These are phyloP conservation scores for Straminergon stramineum DNA, from an alignment of 225 moss, liverwort and hornwort genomes.

Conservation along the genomic window DNA sequence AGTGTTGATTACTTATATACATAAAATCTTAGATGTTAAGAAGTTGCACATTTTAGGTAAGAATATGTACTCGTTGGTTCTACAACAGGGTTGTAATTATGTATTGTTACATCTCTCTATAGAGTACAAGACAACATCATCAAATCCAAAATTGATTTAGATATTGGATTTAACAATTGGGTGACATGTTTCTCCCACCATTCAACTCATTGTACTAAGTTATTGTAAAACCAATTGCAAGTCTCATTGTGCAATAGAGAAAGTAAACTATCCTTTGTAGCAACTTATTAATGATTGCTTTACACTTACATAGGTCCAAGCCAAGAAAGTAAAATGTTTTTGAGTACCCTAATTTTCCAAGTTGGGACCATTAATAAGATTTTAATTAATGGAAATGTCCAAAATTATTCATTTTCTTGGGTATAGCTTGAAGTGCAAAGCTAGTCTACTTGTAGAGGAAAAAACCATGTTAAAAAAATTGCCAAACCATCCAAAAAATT, in stretches of 20 bases:
- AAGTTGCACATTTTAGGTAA: neutral
- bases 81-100: neutral
- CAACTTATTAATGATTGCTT: neutral
- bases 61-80: neutral
- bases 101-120: neutral
- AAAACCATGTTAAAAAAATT: neutral
- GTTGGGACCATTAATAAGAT: neutral
- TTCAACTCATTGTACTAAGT: neutral
- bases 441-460: neutral
- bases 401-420: neutral
- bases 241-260: neutral
- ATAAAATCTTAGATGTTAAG: neutral
- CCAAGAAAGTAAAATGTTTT: neutral
- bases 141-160: neutral
- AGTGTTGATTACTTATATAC: neutral
- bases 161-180: neutral
- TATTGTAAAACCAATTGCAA: neutral
- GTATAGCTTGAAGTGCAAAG: neutral
- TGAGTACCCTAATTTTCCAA: neutral
- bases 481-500: neutral
- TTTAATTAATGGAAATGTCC: neutral
- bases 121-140: neutral
- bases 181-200: neutral
- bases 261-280: neutral
- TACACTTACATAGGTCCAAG: fast-evolving